These are phyloP conservation scores for Botrytis galanthina DNA, from an alignment of 2,329 filamentous ascomycete species.

Conservation along the genomic window DNA sequence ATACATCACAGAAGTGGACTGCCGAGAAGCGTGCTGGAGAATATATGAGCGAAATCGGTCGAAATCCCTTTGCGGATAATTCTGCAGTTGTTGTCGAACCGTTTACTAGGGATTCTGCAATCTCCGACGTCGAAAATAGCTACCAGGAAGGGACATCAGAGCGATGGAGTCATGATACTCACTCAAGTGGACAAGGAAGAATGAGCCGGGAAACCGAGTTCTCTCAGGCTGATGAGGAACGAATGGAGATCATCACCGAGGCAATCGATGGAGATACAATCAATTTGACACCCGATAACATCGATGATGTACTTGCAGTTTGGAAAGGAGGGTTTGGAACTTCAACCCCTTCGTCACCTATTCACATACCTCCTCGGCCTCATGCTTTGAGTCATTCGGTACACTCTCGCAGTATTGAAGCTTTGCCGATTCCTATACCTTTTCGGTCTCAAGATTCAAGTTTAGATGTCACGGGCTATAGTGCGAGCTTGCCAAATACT, in stretches of 20 bases:
- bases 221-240: neutral
- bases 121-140: neutral
- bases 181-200: neutral
- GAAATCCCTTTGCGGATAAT: neutral
- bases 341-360: neutral
- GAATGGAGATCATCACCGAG: neutral
- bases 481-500: neutral
- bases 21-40: neutral
- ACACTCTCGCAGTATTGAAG: neutral
- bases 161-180: neutral
- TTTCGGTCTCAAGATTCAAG: neutral
- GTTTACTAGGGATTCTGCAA: neutral
- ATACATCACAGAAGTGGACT: neutral
- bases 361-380: neutral
- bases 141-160: neutral
- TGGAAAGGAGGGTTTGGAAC: neutral
- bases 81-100: neutral
- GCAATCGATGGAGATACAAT: neutral
- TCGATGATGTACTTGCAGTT: slow-evolving; percentile 5
- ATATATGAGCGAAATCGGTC: neutral
- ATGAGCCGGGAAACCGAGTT: neutral
- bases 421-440: neutral
- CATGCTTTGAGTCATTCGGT: neutral
- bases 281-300: neutral
- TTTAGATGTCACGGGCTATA: neutral